Evolutionary conservation across 768 basidiomycete species (phyloP), one percentile per base, ranked within the genome.

Genomic region (Tylopilus cervinicoccineus): DNA sequence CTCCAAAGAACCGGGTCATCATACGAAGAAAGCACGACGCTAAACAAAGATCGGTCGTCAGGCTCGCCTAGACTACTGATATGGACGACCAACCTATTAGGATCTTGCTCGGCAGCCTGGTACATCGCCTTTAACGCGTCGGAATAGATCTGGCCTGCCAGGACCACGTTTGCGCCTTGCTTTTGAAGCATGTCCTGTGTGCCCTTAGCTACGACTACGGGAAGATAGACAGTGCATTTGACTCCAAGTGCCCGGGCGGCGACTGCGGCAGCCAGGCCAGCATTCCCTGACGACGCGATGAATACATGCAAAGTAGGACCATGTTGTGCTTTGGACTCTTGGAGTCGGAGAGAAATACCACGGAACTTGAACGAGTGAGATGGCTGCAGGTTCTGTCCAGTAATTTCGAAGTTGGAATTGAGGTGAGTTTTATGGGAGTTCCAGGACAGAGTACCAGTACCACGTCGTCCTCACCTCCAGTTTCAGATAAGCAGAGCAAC

Each of bases 261-360:
- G 52, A 78, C 76, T 14, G 86, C 86, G 0, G 78, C 77, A 12
- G 86, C 88, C 13, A 88, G 69, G 1, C 81, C 87, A n/a, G 85
- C 88, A 59, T 90, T 89, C n/a, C 88, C 88, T 5, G 83, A 78
- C 0, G 88, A 90, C 0, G 88, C 86, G 43, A 83, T 79, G 36
- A 88, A 70, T 36, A 83, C 69, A 62, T 87, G 88, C 6, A 81
- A 70, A 24, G 63, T 59, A 12, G 73, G 61, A 0, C 88, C 87
- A 44, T 77, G 71, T 17, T 61, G 66, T 48, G 73, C 69, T 45
- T 74, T 72, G 17, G 76, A 77, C 26, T 72, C 69, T 55, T 79
- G 75, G 3, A 79, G 71, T 54, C 85, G 83, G 50, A 75, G 72
- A 17, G 84, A 83, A 28, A 88, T 73, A 6, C 86, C 86, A 19